Conservation (phyloP, 2,329 filamentous ascomycete species). For the Colletotrichum tropicicola region DNA sequence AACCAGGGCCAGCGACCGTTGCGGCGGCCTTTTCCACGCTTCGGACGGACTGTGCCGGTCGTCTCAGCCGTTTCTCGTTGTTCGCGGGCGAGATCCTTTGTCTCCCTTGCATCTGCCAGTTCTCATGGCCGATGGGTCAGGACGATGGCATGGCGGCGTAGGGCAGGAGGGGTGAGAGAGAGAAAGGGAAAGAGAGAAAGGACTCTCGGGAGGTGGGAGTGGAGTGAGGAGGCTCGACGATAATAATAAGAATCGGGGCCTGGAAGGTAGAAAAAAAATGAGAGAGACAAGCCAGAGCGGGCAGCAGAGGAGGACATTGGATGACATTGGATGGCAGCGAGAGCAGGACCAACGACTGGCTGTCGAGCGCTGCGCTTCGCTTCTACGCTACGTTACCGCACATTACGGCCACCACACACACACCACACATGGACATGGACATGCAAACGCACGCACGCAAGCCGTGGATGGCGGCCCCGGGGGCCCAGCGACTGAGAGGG, state of each 20-base stretch:
- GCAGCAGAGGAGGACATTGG: too few relatives aligned
- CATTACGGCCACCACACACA: too few relatives aligned
- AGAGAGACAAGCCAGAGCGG: constrained; percentile 2
- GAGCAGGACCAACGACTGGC: neutral
- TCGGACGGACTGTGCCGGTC: neutral
- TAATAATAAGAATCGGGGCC: constrained; percentile 25
- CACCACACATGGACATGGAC: too few relatives aligned
- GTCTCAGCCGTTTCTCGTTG: constrained; percentile 26
- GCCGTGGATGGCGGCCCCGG: too few relatives aligned
- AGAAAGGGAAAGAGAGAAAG: constrained; percentile 4
- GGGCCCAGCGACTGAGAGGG: neutral
- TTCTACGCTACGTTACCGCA: neutral
- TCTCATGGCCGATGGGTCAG: constrained; percentile 30
- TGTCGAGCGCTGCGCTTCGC: neutral
- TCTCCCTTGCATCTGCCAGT: constrained; percentile 31
- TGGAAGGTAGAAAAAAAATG: neutral
- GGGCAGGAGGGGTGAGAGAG: constrained; percentile 1
- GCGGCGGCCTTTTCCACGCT: neutral
- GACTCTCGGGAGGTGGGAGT: neutral
- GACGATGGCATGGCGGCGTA: constrained; percentile 37
- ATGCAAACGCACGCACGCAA: too few relatives aligned
- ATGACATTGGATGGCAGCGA: too few relatives aligned
- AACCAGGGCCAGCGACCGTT: neutral
- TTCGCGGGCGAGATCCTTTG: constrained; percentile 23
- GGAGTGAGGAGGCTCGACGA: constrained; percentile 20